These are phyloP conservation scores for Leucosporidium scottii DNA, from an alignment of 768 basidiomycete genomes.

Conservation along the genomic window DNA sequence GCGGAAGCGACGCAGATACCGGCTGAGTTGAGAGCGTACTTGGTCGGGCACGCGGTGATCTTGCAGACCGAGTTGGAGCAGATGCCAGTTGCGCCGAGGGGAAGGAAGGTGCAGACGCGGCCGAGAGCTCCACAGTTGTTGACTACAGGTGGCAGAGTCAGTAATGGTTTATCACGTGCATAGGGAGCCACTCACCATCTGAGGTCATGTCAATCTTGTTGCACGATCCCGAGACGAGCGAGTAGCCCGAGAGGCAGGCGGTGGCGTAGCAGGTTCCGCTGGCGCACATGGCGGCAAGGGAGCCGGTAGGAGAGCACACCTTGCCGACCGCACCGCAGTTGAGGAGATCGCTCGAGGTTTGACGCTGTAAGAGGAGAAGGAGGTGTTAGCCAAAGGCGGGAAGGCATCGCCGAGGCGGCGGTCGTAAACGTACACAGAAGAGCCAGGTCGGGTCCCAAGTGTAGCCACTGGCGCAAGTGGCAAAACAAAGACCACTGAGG, in stretches of 20 bases:
- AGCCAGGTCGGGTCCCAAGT: conserved; percentile 6
- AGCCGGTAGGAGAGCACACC: not conserved
- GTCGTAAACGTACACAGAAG: not conserved
- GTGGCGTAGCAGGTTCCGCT: conserved; percentile 11
- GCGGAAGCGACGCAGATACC: conserved; percentile 19
- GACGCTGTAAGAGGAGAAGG: not conserved
- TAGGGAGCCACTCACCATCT: not conserved
- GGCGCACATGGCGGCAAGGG: conserved; percentile 5
- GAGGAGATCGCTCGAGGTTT: conserved; percentile 9
- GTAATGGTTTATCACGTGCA: not conserved
- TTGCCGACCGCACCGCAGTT: not conserved
- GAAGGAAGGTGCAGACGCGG: conserved; percentile 18
- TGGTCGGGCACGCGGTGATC: conserved; percentile 12
- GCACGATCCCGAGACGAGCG: conserved; percentile 11
- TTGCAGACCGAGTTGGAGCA: conserved; percentile 15
- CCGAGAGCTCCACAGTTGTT: conserved; percentile 27
- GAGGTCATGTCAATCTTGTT: not conserved
- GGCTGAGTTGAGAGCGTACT: conserved; percentile 10
- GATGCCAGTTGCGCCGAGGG: conserved; percentile 11
- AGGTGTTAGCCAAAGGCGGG: conserved; percentile 10
- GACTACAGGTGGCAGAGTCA: not conserved
- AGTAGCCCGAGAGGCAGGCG: conserved; percentile 15
- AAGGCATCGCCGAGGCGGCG: no score
- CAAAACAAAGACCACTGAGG: conserved; percentile 9
- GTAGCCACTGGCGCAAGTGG: conserved; percentile 9